Evolutionary conservation across 2,329 filamentous ascomycete genomes (phyloP), one percentile per base, ranked within the genome.

Genomic region (Apiospora saccharicola): DNA sequence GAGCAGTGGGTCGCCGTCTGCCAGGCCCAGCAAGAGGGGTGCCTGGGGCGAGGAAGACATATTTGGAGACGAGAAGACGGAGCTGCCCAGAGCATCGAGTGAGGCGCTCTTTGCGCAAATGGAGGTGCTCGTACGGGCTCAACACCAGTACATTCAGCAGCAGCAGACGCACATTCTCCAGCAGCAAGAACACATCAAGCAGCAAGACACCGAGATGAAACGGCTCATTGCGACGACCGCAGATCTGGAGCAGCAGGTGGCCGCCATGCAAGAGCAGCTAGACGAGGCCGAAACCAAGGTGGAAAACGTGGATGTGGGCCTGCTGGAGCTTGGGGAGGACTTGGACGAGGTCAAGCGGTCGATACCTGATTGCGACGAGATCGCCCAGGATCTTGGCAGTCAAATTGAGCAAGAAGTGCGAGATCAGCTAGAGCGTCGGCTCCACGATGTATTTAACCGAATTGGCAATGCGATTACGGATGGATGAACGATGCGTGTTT

Each of bases 161-260:
- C 68, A 49, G 19, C 44, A 69, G 34, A 49, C 68, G 44, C 43
- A 49, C 16, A 49, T 69, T 16, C 44, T 49, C 8, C 44, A 49
- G 34, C 68, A 69, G 19, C 68, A 69, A 41, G 46, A 69, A 24
- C 44, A 47, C 26, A 69, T 69, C 46, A 67, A 49, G 30, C 44
- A 37, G n/a, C 68, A 69, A 49, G 44, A 41, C 34, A 8, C 3
- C 24, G n/a, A 34, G 6, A 69, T 69, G 26, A 46, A 41, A 14
- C 7, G 47, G 46, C 68, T 69, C 6, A 13, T 34, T 10, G 22
- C 22, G 2, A 69, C 43, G 4, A 47, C 47, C 5, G 46, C 46
- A 16, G 46, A 37, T 1, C 68, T 69, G 44, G 68, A 69, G 19
- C 22, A 19, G 1, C 43, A 37, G 26, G 46, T 69, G 10, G 68